Percentiles rank a stretch among this genome's conserved stretches.
phyloP scores from a whole-genome alignment of 129 eudicot species.

The Helianthus tuberosus region DNA sequence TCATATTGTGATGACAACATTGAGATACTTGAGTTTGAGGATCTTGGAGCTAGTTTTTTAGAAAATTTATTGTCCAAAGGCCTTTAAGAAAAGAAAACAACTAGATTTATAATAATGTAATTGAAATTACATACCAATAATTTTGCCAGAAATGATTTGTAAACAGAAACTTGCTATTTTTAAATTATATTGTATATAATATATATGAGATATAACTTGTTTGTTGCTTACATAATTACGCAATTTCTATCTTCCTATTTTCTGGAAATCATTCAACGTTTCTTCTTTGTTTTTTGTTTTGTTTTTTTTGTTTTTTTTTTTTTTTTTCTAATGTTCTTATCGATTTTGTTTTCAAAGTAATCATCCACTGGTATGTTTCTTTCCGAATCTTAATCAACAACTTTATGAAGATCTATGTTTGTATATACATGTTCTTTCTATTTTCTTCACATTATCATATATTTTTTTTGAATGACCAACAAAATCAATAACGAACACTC shows the following conservation, averaged over 20 bases:
- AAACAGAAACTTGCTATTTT: background rate
- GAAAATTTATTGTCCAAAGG: slow-evolving; percentile 49
- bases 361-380: too few species aligned
- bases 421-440: too few species aligned
- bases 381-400: too few species aligned
- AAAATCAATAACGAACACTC: too few species aligned
- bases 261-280: too few species aligned
- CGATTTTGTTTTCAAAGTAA: background rate
- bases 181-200: background rate
- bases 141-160: slow-evolving; percentile 18
- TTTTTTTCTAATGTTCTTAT: background rate
- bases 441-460: too few species aligned
- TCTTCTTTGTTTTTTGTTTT: too few species aligned
- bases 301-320: too few species aligned
- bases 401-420: too few species aligned
- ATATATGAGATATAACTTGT: background rate
- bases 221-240: background rate
- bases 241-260: too few species aligned
- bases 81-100: slow-evolving; percentile 8
- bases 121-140: background rate
- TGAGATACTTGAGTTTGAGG: slow-evolving; percentile 54
- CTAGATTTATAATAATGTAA: slow-evolving; percentile 2
- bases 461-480: too few species aligned
- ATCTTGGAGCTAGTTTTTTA: slow-evolving; percentile 61
- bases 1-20: slow-evolving; percentile 13